phyloP scores from a whole-genome alignment of 2,329 filamentous ascomycete species.

The Corynespora cassiicola region DNA sequence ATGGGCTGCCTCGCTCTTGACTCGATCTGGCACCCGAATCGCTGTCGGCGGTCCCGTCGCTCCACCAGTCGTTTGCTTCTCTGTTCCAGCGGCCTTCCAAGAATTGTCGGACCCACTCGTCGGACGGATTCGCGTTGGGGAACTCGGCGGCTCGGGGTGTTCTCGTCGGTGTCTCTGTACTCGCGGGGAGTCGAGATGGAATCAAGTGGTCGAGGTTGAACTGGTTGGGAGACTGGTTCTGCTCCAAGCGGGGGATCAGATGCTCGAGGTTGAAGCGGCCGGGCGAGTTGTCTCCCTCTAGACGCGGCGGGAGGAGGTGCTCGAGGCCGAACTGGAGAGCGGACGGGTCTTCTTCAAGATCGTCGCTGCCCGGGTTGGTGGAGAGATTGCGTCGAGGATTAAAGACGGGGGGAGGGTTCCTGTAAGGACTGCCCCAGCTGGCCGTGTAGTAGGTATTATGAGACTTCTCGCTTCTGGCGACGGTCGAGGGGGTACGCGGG shows the following conservation, averaged over 20 bases:
- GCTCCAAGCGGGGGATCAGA: constrained; percentile 42
- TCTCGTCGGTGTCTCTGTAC: constrained; percentile 33
- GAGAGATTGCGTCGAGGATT: constrained; percentile 34
- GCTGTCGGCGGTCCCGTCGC: constrained; percentile 73
- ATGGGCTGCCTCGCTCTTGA: constrained; percentile 10
- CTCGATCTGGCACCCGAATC: constrained; percentile 51
- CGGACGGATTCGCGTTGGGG: constrained; percentile 61
- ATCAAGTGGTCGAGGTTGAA: constrained; percentile 49
- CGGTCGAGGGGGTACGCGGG: constrained; percentile 43
- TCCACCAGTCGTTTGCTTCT: constrained; percentile 82
- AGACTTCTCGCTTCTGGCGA: constrained; percentile 42
- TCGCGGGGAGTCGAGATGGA: constrained; percentile 39
- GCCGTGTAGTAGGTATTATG: constrained; percentile 70
- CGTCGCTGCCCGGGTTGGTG: constrained; percentile 44
- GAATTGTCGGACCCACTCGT: constrained; percentile 87
- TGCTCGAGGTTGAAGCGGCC: constrained; percentile 47
- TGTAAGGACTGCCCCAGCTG: constrained; percentile 92
- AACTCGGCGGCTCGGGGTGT: constrained; percentile 33
- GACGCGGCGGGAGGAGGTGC: constrained; percentile 44
- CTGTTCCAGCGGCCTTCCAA: constrained; percentile 73
- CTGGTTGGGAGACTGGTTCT: constrained; percentile 40
- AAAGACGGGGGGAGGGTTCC: constrained; percentile 62
- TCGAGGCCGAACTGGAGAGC: constrained; percentile 46
- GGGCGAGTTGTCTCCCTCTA: constrained; percentile 40
- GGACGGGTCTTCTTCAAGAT: constrained; percentile 44